These are phyloP conservation scores for Pseudogymnoascus sp. DNA, from an alignment of 2,329 filamentous ascomycete genomes.

Conservation along the genomic window DNA sequence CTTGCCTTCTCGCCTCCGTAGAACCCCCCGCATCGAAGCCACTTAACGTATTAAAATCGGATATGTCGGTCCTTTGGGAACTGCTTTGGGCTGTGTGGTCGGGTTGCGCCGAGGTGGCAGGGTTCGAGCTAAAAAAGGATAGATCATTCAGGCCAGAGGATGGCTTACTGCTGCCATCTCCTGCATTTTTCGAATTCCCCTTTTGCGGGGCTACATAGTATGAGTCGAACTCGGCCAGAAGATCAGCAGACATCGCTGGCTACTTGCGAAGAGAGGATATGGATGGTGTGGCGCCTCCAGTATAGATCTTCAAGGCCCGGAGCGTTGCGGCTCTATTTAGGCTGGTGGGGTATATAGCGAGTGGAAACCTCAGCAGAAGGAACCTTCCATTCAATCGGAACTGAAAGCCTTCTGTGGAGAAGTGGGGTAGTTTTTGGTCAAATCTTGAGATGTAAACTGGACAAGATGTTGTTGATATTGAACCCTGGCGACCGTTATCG, in stretches of 20 bases:
- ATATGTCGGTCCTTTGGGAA: not conserved
- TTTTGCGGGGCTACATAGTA: slow-evolving; percentile 31
- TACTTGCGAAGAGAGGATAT: not conserved
- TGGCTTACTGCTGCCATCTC: not conserved
- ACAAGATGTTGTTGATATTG: not conserved
- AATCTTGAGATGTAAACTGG: slow-evolving; percentile 3
- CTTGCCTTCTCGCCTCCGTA: not conserved
- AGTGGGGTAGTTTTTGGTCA: not conserved
- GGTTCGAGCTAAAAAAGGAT: not conserved
- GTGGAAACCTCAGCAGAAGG: not conserved
- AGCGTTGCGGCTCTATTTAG: slow-evolving; percentile 21
- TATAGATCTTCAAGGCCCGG: not conserved
- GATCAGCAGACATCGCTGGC: slow-evolving; percentile 51
- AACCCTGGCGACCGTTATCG: not conserved
- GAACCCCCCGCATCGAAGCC: not conserved
- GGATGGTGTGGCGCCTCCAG: not conserved
- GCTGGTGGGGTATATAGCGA: slow-evolving; percentile 9
- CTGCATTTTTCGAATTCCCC: slow-evolving; percentile 10
- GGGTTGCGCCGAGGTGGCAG: not conserved
- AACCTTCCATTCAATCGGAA: slow-evolving; percentile 1
- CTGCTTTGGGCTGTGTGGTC: not conserved
- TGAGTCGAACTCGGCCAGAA: slow-evolving; percentile 54
- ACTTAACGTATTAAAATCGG: not conserved
- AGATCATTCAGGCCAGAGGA: slow-evolving; percentile 6
- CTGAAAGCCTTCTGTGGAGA: not conserved